A percentile compares a stretch with the other conserved stretches of the same genome.
Evolutionary conservation across 2,329 filamentous ascomycete species (phyloP).

Genomic region (Colletotrichum chlorophyti): DNA sequence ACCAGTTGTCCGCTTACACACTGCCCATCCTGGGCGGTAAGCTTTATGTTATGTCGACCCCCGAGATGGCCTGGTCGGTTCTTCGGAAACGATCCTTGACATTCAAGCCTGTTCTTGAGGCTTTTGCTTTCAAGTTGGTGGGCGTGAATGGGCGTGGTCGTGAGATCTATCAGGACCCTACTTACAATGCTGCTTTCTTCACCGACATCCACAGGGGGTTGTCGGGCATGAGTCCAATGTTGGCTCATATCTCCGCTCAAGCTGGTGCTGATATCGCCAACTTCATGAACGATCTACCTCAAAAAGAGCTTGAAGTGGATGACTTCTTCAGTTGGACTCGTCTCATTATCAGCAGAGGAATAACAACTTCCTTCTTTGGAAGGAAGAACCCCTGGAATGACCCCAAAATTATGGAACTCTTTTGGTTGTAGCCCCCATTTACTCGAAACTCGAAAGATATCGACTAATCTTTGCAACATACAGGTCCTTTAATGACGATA

Average conservation of each 20-base stretch:
- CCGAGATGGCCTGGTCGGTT: slow-evolving; percentile 45
- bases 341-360: slow-evolving; percentile 43
- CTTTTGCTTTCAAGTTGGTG: slow-evolving; percentile 45
- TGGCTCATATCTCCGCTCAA: slow-evolving; percentile 38
- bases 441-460: not conserved
- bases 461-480: not conserved
- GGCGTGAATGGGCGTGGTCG: slow-evolving; percentile 40
- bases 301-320: slow-evolving; percentile 35
- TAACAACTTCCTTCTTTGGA: slow-evolving; percentile 48
- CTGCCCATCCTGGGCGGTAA: slow-evolving; percentile 50
- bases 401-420: slow-evolving; percentile 38
- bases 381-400: slow-evolving; percentile 47
- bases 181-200: not conserved
- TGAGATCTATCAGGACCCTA: slow-evolving; percentile 26
- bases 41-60: slow-evolving; percentile 49
- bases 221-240: slow-evolving; percentile 29
- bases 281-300: slow-evolving; percentile 30
- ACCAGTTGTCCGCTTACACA: slow-evolving; percentile 42
- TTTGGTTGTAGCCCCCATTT: slow-evolving; percentile 33
- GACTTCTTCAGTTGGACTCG: slow-evolving; percentile 47
- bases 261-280: slow-evolving; percentile 34
- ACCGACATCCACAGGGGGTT: slow-evolving; percentile 36
- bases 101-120: slow-evolving; percentile 48
- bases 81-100: slow-evolving; percentile 47
- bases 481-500: slow-evolving; percentile 36